Percentiles rank a stretch among this genome's conserved stretches.
phyloP scores from a whole-genome alignment of 23 red algal species.

The Gracilaria domingensis region DNA sequence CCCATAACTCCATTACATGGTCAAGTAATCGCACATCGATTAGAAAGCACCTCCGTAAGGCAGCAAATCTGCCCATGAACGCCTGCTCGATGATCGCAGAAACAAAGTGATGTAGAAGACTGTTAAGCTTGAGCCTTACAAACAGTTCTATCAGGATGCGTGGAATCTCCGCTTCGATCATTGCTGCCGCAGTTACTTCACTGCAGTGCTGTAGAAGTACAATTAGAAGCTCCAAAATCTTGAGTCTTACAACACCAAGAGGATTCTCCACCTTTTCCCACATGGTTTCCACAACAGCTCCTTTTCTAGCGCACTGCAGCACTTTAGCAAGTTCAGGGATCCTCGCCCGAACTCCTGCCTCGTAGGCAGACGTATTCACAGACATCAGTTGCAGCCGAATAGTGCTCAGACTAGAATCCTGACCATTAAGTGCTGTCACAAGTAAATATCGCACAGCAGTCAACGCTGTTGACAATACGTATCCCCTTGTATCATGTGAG shows the following conservation, averaged over 20 bases:
- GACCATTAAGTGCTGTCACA: slow-evolving; percentile 72
- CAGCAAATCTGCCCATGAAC: slow-evolving; percentile 33
- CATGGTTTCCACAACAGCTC: slow-evolving; percentile 66
- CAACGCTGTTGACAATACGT: slow-evolving; percentile 76
- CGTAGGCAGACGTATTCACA: slow-evolving; percentile 68
- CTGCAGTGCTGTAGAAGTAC: slow-evolving; percentile 73
- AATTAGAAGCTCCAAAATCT: slow-evolving; percentile 77
- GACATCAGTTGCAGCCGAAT: slow-evolving; percentile 73
- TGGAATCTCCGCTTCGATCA: slow-evolving; percentile 67
- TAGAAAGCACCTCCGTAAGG: slow-evolving; percentile 50
- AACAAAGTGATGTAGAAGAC: slow-evolving; percentile 79
- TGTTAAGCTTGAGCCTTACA: slow-evolving; percentile 62
- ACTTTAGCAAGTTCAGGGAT: slow-evolving; percentile 55
- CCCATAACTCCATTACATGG: slow-evolving; percentile 61
- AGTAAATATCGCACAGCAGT: slow-evolving; percentile 79
- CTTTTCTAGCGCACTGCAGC: slow-evolving; percentile 37
- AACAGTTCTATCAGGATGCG: slow-evolving; percentile 73
- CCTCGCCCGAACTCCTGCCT: slow-evolving; percentile 70
- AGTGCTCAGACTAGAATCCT: slow-evolving; percentile 73
- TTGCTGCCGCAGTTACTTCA: slow-evolving; percentile 44
- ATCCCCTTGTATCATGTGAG: slow-evolving; percentile 61
- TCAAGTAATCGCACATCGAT: slow-evolving; percentile 65
- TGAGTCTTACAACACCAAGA: slow-evolving; percentile 68
- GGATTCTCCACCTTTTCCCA: slow-evolving; percentile 72
- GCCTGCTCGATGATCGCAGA: slow-evolving; percentile 66